Evolutionary conservation across 1,139 yeast genomes (phyloP), one percentile per base, ranked within the genome.

Genomic region (Suzukiozyma palmioleophila): DNA sequence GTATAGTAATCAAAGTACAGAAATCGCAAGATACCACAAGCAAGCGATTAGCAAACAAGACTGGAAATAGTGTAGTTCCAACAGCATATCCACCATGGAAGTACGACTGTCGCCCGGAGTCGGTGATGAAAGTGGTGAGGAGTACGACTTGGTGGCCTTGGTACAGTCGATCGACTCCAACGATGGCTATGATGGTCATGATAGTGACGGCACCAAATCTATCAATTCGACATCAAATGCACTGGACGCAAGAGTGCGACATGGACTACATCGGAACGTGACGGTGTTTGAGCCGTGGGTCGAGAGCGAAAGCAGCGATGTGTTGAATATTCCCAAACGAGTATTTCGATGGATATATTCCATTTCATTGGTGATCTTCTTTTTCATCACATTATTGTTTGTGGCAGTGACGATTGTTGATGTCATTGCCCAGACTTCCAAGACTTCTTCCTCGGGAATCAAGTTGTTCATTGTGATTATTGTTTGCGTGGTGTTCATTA

Each of bases 391-490:
- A 36, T 54, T 78, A 26, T 84, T 79, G 2, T 74, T 85, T 43
- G 64, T 81, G 9, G 66, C 82, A 3, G 85, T 82, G 7, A 74
- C 89, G 0, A 89, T 89, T 1, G 71, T 84, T n/a, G 95, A 86
- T 59, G 80, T 84, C 36, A 74, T 84, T 44, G 77, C 77, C 1
- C 90, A 83, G 58, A 80, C 90, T 2, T 57, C 74, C 1, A 66
- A 73, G 32, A 62, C 78, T 2, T 64, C 75, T 15, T 77, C 77
- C 41, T 77, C 77, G 46, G 80, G 74, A 9, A 62, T 86, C 59
- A 84, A 86, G 55, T 75, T 84, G 13, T 81, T 85, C 48, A 83
- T 85, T 47, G 89, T 89, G 27, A 79, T 86, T 15, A 77, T 80
- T 37, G 88, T 84, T 8, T 75, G 87, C 51, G 87, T 80, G 4